A percentile compares a stretch with the other conserved stretches of the same genome.
These are phyloP conservation scores for Candida hungchunana DNA, from an alignment of 805 yeast species.

Conservation along the genomic window DNA sequence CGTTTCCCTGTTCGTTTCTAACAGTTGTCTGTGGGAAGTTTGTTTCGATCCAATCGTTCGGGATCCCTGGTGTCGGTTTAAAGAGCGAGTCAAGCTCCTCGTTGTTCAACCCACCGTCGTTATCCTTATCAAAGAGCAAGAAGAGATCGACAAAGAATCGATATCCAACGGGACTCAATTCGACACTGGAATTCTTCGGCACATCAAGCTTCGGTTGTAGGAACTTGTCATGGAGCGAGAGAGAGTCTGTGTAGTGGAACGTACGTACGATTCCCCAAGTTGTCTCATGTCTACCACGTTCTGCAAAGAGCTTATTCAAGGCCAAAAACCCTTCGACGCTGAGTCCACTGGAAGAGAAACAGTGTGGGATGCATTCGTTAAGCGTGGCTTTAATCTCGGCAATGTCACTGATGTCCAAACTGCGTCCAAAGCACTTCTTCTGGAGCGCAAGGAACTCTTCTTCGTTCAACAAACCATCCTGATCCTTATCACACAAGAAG, in stretches of 20 bases:
- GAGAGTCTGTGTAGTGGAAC: conserved; percentile 87
- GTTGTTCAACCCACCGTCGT: conserved; percentile 91
- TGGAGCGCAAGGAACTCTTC: conserved; percentile 70
- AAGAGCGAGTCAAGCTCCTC: conserved; percentile 66
- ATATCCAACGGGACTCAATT: conserved; percentile 88
- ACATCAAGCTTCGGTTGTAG: conserved; percentile 79
- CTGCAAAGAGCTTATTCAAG: conserved; percentile 79
- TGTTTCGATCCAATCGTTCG: conserved; percentile 78
- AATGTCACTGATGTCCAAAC: conserved; percentile 47
- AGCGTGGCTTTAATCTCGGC: conserved; percentile 38
- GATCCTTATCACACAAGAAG: conserved; percentile 82
- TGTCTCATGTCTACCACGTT: conserved; percentile 92
- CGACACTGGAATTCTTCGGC: conserved; percentile 74
- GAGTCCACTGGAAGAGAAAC: conserved; percentile 47
- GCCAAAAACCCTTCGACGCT: conserved; percentile 71
- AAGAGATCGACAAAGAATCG: conserved; percentile 88
- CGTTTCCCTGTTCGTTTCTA: conserved; percentile 82
- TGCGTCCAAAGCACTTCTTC: conserved; percentile 64
- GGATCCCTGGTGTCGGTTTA: conserved; percentile 90
- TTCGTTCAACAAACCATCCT: conserved; percentile 76
- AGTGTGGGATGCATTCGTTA: conserved; percentile 27
- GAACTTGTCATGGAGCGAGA: conserved; percentile 75
- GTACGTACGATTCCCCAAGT: conserved; percentile 92
- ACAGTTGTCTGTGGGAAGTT: conserved; percentile 87
- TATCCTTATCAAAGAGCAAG: conserved; percentile 84